Base-by-base conservation (phyloP, 768 basidiomycete genomes). In the Mycena kentingensis region DNA sequence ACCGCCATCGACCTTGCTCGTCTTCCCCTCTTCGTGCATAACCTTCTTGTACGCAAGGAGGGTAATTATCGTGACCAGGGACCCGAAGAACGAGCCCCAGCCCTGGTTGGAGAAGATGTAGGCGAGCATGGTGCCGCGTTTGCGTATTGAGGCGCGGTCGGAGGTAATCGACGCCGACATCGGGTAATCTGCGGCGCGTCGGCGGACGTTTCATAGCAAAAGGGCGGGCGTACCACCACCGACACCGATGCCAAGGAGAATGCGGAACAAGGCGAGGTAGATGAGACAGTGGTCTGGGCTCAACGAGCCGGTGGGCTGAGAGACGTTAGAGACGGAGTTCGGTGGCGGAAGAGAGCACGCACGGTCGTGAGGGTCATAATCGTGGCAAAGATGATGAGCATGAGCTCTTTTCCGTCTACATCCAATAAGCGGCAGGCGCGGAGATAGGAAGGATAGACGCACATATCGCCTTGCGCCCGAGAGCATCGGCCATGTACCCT, bases 81-180 rank as follows among this genome's bases (percentile, higher is more conserved):
- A 76, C 7, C 86, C 89, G 29, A 82, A 62, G 49, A 91, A 76
- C 35, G 76, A 82, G 25, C 90, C 88, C 87, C 87, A 90, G 11
- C 88, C 89, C 66, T 90, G 85, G 65, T 84, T 85, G 1, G 85
- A 76, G 60, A 89, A 90, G 60, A 88, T 86, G 63, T 87, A 88
- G 19, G 83, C 76, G n/a, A 92, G 76, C 69, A 91, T 76, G 0
- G 84, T 85, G 0, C 89, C 89, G 15, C 87, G 78, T 44, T 87
- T 82, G 31, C 80, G 74, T 32, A 89, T 63, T 55, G 78, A 78
- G 5, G 87, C 77, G 13, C 86, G 77, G 60, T 91, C 88, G 5
- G 80, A 80, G 11, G 85, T 80, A 51, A 89, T 73, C 10, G 80
- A 80, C 0, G 88, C 87, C 11, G 79, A 82, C 87, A 90, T 85